A percentile compares a stretch with the other conserved stretches of the same genome.
phyloP scores from a whole-genome alignment of 768 basidiomycete species.

The Psilocybe azurescens region DNA sequence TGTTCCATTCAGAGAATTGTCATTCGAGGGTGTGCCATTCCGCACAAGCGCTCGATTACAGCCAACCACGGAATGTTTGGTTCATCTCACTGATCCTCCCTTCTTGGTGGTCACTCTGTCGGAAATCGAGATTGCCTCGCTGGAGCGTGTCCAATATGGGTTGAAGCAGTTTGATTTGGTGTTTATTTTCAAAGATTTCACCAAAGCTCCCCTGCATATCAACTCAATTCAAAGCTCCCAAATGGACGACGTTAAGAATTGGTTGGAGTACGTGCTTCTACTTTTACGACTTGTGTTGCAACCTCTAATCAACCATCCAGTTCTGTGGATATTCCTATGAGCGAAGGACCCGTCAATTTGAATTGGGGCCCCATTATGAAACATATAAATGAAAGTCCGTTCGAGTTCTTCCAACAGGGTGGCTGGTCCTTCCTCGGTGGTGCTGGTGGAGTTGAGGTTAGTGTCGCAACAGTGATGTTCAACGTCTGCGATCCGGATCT shows the following conservation, averaged over 20 bases:
- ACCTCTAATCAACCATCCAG: constrained; percentile 44
- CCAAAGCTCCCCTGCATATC: constrained; percentile 90
- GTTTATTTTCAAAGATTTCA: constrained; percentile 97
- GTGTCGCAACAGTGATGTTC: constrained; percentile 24
- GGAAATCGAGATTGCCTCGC: constrained; percentile 95
- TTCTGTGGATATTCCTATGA: constrained; percentile 95
- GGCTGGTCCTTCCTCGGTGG: constrained; percentile 94
- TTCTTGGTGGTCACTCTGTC: constrained; percentile 94
- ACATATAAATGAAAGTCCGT: constrained; percentile 94
- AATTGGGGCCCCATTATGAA: constrained; percentile 99
- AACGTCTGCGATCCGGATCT: neutral
- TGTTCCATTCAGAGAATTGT: constrained; percentile 95
- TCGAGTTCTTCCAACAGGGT: constrained; percentile 95
- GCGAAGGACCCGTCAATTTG: constrained; percentile 95
- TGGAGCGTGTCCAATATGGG: constrained; percentile 96
- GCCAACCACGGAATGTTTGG: constrained; percentile 95
- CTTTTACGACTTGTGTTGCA: neutral
- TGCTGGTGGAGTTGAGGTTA: constrained; percentile 69
- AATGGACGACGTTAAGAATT: constrained; percentile 98
- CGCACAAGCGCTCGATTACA: constrained; percentile 93
- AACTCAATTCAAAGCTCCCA: constrained; percentile 92
- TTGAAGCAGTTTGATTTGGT: constrained; percentile 97
- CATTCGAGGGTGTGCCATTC: constrained; percentile 97
- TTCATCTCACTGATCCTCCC: constrained; percentile 93
- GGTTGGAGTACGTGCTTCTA: constrained; percentile 82